Evolutionary conservation across 2,329 filamentous ascomycete genomes (phyloP), one percentile per base, ranked within the genome.

Genomic region (Ceratocystis destructans): DNA sequence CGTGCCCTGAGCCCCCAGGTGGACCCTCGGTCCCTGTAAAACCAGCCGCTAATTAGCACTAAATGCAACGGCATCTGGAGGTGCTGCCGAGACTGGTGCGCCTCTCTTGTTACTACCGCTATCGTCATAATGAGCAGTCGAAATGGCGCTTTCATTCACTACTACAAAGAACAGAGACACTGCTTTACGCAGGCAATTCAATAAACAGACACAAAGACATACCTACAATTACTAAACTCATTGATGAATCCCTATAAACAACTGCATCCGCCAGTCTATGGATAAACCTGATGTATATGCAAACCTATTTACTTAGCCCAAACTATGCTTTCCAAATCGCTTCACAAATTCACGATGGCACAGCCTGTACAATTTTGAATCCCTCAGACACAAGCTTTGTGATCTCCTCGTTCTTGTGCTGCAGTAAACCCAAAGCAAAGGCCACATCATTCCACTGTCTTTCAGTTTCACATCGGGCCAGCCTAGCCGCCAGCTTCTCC

Each of bases 391-490:
- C 81, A 68, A 87, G 74, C 78, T 91, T 94, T 68, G 83, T 81
- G 67, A 96, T 95, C 59, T 95, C 90, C 73, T 96, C 90, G 71
- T 93, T 93, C 79, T 94, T 95, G 75, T 99, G 94, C 72, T 91
- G 92, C 66, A 99, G 77, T 68, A 96, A 77, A 2, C 90, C 90
- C 68, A 99, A 77, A 2, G 92, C 92, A 78, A 91, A 99, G 0
- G 93, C 90, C 55, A 97, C 92, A 76, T 99, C 94, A 73, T 93
- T 96, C 94, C 94, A 99, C 74, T 97, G 92, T 69, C 92, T 82
- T 77, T 99, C 93, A 61, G 83, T 96, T 73, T 96, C 92, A 72
- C 92, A 96, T 61, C 93, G 83, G 1, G 83, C 80, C 57, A 99
- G 81, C 70, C 94, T 83, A 4, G 92, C 91, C 0, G 94, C 92